Percentiles rank a stretch among this genome's conserved stretches.
Evolutionary conservation across 345 rosid species (phyloP).

Genomic region (Punica granatum): DNA sequence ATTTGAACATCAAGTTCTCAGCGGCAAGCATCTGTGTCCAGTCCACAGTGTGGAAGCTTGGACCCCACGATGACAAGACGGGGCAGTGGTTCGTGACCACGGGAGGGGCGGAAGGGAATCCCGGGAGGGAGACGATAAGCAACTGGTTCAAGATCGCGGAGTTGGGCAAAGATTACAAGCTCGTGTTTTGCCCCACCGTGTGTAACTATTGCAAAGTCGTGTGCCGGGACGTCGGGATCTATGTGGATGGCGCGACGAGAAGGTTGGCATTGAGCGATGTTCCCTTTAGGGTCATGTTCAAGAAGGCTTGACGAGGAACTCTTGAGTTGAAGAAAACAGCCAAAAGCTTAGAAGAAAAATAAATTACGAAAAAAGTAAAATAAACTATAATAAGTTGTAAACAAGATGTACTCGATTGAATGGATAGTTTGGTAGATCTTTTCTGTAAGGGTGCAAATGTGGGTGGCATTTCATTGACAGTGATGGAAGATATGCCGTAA

Average conservation of each 20-base stretch:
- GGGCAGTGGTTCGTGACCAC: slow-evolving; percentile 34
- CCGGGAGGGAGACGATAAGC: slow-evolving; percentile 31
- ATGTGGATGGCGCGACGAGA: slow-evolving; percentile 31
- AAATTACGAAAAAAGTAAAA: too few species aligned
- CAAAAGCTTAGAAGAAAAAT: too few species aligned
- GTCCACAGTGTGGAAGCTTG: slow-evolving; percentile 48
- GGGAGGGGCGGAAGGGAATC: slow-evolving; percentile 56
- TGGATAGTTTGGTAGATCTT: too few species aligned
- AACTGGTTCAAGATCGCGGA: slow-evolving; percentile 69
- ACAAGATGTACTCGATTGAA: not conserved
- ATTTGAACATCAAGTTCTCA: slow-evolving; percentile 39
- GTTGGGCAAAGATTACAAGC: slow-evolving; percentile 38
- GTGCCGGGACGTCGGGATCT: slow-evolving; percentile 53
- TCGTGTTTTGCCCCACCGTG: slow-evolving; percentile 55
- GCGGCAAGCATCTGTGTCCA: slow-evolving; percentile 32
- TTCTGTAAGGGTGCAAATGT: too few species aligned
- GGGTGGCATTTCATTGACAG: too few species aligned
- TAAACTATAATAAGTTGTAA: too few species aligned
- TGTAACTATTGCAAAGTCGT: slow-evolving; percentile 40
- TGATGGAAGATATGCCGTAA: too few species aligned
- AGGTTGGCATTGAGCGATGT: slow-evolving; percentile 46
- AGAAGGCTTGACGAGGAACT: slow-evolving; percentile 21
- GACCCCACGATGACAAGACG: slow-evolving; percentile 22
- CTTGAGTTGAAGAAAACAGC: too few species aligned
- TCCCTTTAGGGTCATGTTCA: slow-evolving; percentile 47